Evolutionary conservation across 208 protist species (phyloP), one percentile per base, ranked within the genome.

Genomic region (Trypanosoma rangeli): DNA sequence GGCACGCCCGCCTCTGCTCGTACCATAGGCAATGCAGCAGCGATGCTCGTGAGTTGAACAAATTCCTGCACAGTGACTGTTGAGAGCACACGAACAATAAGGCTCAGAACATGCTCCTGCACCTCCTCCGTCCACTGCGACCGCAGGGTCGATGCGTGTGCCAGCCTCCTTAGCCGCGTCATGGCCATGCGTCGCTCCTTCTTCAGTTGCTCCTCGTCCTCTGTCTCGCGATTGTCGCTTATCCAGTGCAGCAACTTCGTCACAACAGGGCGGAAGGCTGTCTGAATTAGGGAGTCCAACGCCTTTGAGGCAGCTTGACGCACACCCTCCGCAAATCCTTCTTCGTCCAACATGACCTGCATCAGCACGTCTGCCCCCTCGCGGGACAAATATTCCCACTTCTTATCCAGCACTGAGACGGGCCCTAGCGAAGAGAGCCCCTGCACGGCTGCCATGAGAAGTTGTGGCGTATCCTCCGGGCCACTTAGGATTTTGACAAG

Each of bases 201-300:
- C 37, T 55, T 58, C 46, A 96, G 57, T 69, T 94, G 87, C 65
- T 80, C 84, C 60, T 85, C 87, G 1, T 90, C 87, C 58, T 96
- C 92, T 10, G 82, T 78, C 74, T 94, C 92, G 52, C 88, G 89
- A 59, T 92, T 85, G 42, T 94, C 84, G 55, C 85, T 93, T 22
- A 96, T 67, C 89, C 86, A 96, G 76, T 94, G 89, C 18, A 96
- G 60, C 42, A 96, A 78, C 80, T 96, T 96, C 52, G 83, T 87
- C 28, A 92, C 77, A 33, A 94, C 85, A 13, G 82, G 79, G 52
- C 81, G 79, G 57, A 96, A 92, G 54, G 87, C 86, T 53, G 73
- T 89, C 52, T 57, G 66, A 3, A 84, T 85, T n/a, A 96, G 80
- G 9, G 80, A 61, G 76, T 94, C 84, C 24, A 96, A 76, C 29